Conservation (phyloP, 169 alveolate genomes). For the Cryptosporidium sp. region DNA sequence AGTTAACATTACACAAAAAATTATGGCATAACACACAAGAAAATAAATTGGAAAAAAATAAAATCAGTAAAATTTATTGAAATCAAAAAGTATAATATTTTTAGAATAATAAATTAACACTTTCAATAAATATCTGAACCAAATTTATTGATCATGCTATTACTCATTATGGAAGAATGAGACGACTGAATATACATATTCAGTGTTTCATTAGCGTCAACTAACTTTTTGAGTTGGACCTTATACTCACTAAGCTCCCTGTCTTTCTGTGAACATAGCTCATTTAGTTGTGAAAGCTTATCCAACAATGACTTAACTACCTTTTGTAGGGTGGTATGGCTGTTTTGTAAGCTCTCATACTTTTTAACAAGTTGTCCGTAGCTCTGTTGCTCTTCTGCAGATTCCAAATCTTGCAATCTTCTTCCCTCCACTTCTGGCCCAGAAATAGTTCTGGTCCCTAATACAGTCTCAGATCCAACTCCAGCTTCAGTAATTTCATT, state of each 20-base stretch:
- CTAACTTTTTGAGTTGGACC: conserved; percentile 36
- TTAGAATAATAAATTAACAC: background rate
- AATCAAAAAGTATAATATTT: background rate
- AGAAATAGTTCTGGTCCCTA: background rate
- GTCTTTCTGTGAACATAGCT: conserved; percentile 47
- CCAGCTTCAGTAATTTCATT: conserved; percentile 4
- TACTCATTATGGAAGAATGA: conserved; percentile 68
- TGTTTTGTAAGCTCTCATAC: conserved; percentile 54
- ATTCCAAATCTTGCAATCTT: background rate
- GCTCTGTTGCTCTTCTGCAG: background rate
- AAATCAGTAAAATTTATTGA: background rate
- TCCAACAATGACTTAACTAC: conserved; percentile 67
- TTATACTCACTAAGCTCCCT: conserved; percentile 51
- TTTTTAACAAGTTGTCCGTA: conserved; percentile 15
- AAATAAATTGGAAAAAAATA: background rate
- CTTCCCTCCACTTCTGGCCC: background rate
- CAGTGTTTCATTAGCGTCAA: conserved; percentile 67
- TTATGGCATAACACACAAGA: background rate
- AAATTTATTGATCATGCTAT: conserved; percentile 68
- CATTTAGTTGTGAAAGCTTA: conserved; percentile 41
- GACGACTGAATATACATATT: conserved; percentile 72
- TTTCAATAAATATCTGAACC: conserved; percentile 70
- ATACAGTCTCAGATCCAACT: background rate
- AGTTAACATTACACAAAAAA: background rate
- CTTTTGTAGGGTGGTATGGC: conserved; percentile 65